Base-by-base conservation (phyloP, 1,284 basidiomycete genomes). In the Puccinia novopanici region DNA sequence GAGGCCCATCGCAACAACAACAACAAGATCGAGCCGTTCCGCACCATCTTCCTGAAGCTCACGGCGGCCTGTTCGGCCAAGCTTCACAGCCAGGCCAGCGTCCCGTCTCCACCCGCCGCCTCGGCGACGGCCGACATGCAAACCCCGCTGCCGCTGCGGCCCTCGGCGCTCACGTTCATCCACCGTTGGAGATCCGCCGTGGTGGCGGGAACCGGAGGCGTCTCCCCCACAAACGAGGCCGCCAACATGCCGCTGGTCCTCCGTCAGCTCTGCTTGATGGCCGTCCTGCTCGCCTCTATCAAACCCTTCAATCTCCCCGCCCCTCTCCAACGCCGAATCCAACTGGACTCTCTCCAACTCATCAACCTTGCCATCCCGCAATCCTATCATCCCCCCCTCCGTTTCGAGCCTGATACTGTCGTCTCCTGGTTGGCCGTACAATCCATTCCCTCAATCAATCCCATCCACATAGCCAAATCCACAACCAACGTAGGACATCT, bases 351-450 rank as follows among this genome's bases (percentile, higher is more conserved):
- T 40, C 15, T 72, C 30, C 48, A 72, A 12, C n/a, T 54, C 48
- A 52, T 72, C 52, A 34, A 72, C 13, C 45, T 24, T 52, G 24
- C 50, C 15, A 34, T 55, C 50, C 70, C 27, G 10, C 70, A 72
- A 27, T 15, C 70, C 30, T 48, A 0, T 15, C 37, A 45, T 5
- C 34, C n/a, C 19, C 45, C 30, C 34, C 65, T 45, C 40, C n/a
- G 2, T 59, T 34, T 67, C 37, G 37, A 67, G 42, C 45, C 40
- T 34, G 45, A 67, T 34, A 52, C 68, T 50, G 48, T 54, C 30
- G 19, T 72, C 24, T 54, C 70, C 30, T 72, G 70, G 70, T 40
- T 72, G n/a, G 70, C 70, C 13, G 70, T 72, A 3, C 48, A 72
- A 72, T 12, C 50, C 70, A 72, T 72, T 5, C 70, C 70, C 5